These are phyloP conservation scores for Penicillium corylophilum DNA, from an alignment of 2,329 filamentous ascomycete species.

Conservation along the genomic window DNA sequence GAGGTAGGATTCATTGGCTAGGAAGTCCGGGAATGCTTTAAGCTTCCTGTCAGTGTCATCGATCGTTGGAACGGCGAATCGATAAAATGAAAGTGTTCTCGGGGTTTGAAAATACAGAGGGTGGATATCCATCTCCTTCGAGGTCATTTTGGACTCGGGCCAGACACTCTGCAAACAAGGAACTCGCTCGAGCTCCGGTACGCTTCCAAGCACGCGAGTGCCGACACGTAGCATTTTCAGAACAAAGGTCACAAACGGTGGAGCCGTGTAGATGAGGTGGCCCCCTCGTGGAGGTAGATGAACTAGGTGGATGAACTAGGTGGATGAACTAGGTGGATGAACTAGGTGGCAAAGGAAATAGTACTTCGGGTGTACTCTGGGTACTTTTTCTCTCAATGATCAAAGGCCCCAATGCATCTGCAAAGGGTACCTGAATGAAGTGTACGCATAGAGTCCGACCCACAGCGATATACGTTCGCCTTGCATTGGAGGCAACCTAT, in stretches of 20 bases:
- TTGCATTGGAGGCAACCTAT: constrained; percentile 24
- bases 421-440: constrained; percentile 23
- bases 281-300: neutral
- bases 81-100: neutral
- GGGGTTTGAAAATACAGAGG: neutral
- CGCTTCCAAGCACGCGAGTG: neutral
- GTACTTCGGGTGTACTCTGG: neutral
- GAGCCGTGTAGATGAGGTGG: neutral
- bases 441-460: neutral
- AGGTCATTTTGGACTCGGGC: neutral
- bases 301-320: too few species aligned
- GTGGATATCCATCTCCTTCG: neutral
- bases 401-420: constrained; percentile 6
- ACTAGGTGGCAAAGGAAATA: neutral
- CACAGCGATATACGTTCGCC: constrained; percentile 11
- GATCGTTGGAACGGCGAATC: neutral
- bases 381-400: neutral
- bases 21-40: neutral
- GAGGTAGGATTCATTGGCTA: neutral
- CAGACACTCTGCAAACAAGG: neutral
- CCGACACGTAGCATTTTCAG: neutral
- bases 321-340: too few species aligned
- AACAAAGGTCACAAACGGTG: neutral
- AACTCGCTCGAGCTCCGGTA: neutral
- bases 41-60: neutral